These are phyloP conservation scores for Fusarium illudens DNA, from an alignment of 2,329 filamentous ascomycete species.

Conservation along the genomic window DNA sequence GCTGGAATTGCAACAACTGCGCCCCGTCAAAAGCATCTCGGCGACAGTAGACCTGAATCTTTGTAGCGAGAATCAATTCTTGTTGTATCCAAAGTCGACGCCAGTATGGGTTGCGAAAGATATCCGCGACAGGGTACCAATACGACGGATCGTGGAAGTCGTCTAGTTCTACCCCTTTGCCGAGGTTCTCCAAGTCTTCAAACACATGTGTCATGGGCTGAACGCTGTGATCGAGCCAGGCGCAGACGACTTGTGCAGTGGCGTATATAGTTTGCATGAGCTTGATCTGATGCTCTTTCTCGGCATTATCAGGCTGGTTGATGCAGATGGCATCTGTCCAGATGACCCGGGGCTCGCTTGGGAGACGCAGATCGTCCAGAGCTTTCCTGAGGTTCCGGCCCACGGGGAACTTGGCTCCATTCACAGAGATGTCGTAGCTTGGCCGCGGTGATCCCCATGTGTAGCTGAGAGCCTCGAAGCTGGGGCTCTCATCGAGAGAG, in stretches of 20 bases:
- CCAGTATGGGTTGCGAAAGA: conserved; percentile 15
- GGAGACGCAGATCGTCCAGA: neutral
- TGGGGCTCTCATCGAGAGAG: neutral
- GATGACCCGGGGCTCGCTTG: neutral
- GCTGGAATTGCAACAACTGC: neutral
- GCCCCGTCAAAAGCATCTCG: neutral
- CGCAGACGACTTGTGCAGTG: neutral
- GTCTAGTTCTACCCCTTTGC: neutral
- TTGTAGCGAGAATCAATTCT: neutral
- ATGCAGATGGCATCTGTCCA: conserved; percentile 20
- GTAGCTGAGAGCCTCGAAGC: conserved; percentile 13
- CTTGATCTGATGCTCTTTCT: conserved; percentile 7
- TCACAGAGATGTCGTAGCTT: neutral
- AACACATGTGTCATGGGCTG: neutral
- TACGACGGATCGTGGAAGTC: neutral
- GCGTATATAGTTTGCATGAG: conserved; percentile 11
- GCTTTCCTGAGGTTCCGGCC: neutral
- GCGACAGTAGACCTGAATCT: neutral
- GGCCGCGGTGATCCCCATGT: conserved; percentile 4
- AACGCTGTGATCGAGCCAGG: conserved; percentile 7
- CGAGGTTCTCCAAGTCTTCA: neutral
- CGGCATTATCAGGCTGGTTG: conserved; percentile 2
- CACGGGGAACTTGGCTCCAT: neutral
- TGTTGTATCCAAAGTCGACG: conserved; percentile 7
- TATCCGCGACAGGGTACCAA: conserved; percentile 10